Base-by-base conservation (phyloP, 306 rosid genomes). In the Trifolium fragiferum region DNA sequence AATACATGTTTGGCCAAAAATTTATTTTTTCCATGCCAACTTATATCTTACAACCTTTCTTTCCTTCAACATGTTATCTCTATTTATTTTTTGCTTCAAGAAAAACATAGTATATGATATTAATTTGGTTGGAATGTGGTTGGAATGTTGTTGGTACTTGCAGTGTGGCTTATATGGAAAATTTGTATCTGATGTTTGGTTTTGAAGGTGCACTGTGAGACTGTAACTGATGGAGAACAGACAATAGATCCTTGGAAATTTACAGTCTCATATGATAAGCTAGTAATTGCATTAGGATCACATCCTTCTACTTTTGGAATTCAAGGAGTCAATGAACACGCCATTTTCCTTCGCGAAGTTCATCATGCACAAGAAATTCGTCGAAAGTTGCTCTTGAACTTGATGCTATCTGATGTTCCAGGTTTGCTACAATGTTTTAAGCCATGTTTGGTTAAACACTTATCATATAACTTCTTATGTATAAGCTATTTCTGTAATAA, bases 361-460 rank as follows among this genome's bases (percentile, higher is more conserved):
- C 41, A 87, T 62, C 97, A 94, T 74, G 99, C 99, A 37, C 99
- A 94, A 81, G 97, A 92, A 88, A 90, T 94, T 75, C 99, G 99
- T 37, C 76, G 99, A 83, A 92, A 90, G 89, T 73, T 94, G 85
- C 95, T 94, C 30, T 76, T 90, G 8, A 94, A 94, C 83, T 78
- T 94, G 82, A 94, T 94, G 99, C 62, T 90, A 53, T 94, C 99
- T 0, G 96, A 92, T 16, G 85, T 89, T 70, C 99, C 99, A 49
- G 99, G 99, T 94, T 23, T 23, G 33, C 35, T 55, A 4, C 14
- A 21, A 55, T 55, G n/a, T 21, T 20, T 10, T 20, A 54, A 14
- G 33, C 32, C 62, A 1, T 55, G n/a, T 21, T 55, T 55, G 62
- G n/a, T 10, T 21, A 20, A 30, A 30, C 6, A 1, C 33, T 30